Percentiles rank a stretch among this genome's conserved stretches.
These are phyloP conservation scores for Calophaca sinica DNA, from an alignment of 306 rosid species.

Conservation along the genomic window DNA sequence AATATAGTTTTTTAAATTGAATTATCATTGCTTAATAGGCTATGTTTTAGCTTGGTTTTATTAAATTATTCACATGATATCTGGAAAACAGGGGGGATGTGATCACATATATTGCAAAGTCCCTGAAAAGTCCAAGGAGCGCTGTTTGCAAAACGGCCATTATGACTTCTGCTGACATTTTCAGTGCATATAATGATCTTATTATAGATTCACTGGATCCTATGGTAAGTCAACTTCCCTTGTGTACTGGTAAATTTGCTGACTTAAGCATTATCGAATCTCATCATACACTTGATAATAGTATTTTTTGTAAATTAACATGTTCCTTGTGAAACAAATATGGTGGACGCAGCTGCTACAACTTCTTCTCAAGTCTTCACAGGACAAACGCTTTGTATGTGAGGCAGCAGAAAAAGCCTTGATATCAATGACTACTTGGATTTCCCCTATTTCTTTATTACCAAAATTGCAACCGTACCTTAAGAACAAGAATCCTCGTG, in stretches of 20 bases:
- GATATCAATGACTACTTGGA: slow-evolving; percentile 79
- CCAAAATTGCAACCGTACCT: slow-evolving; percentile 92
- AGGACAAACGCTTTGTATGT: slow-evolving; percentile 97
- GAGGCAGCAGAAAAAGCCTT: slow-evolving; percentile 97
- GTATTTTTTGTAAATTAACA: slow-evolving; percentile 9
- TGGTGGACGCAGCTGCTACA: slow-evolving; percentile 76
- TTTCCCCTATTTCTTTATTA: slow-evolving; percentile 77
- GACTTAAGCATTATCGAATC: slow-evolving; percentile 37
- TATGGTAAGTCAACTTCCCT: slow-evolving; percentile 64
- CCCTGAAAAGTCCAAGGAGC: slow-evolving; percentile 94
- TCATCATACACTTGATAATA: slow-evolving; percentile 31
- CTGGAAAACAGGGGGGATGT: slow-evolving; percentile 77
- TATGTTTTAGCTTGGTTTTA: neutral
- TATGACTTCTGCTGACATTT: slow-evolving; percentile 95
- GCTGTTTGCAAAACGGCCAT: slow-evolving; percentile 98
- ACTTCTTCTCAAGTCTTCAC: slow-evolving; percentile 98
- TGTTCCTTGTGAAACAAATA: slow-evolving; percentile 35
- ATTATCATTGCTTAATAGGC: neutral
- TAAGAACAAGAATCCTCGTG: slow-evolving; percentile 86
- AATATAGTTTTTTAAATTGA: slow-evolving; percentile 6
- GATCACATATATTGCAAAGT: slow-evolving; percentile 71
- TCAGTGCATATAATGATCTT: slow-evolving; percentile 74
- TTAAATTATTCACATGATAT: slow-evolving; percentile 33
- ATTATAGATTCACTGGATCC: slow-evolving; percentile 88
- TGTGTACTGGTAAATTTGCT: slow-evolving; percentile 26